These are phyloP conservation scores for Wallacemonas collosoma DNA, from an alignment of 208 protist genomes.

Conservation along the genomic window DNA sequence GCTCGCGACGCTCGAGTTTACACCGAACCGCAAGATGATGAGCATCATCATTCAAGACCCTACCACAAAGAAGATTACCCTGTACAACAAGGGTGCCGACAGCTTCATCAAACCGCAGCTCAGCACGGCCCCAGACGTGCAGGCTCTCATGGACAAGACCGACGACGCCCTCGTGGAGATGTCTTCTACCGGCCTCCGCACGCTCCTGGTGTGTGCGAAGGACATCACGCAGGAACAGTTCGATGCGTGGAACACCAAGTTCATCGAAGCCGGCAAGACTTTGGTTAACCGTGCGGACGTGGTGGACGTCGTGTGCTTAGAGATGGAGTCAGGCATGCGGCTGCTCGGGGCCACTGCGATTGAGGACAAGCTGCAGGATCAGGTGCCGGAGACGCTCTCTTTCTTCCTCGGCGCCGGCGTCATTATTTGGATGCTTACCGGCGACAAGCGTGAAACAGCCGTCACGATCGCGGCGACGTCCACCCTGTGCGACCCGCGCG, in stretches of 20 bases:
- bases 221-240: constrained; percentile 62
- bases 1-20: constrained; percentile 89
- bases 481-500: constrained; percentile 76
- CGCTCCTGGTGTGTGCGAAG: constrained; percentile 81
- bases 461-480: constrained; percentile 88
- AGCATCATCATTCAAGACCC: constrained; percentile 82
- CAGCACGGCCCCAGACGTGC: constrained; percentile 41
- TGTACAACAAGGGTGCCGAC: constrained; percentile 93
- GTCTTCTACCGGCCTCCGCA: constrained; percentile 79
- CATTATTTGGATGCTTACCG: constrained; percentile 97
- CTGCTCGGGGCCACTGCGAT: constrained; percentile 95
- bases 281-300: constrained; percentile 59
- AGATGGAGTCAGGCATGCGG: constrained; percentile 90
- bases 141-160: constrained; percentile 45
- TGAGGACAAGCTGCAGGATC: constrained; percentile 97
- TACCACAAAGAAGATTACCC: constrained; percentile 62
- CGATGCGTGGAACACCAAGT: constrained; percentile 60
- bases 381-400: constrained; percentile 93
- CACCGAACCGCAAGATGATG: constrained; percentile 92
- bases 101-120: constrained; percentile 71
- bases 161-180: constrained; percentile 72
- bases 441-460: constrained; percentile 97
- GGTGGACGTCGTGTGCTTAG: constrained; percentile 82
- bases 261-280: constrained; percentile 54
- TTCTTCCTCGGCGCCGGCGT: constrained; percentile 93